A percentile compares a stretch with the other conserved stretches of the same genome.
Evolutionary conservation across 768 basidiomycete species (phyloP).

Genomic region (Roridomyces roridus): DNA sequence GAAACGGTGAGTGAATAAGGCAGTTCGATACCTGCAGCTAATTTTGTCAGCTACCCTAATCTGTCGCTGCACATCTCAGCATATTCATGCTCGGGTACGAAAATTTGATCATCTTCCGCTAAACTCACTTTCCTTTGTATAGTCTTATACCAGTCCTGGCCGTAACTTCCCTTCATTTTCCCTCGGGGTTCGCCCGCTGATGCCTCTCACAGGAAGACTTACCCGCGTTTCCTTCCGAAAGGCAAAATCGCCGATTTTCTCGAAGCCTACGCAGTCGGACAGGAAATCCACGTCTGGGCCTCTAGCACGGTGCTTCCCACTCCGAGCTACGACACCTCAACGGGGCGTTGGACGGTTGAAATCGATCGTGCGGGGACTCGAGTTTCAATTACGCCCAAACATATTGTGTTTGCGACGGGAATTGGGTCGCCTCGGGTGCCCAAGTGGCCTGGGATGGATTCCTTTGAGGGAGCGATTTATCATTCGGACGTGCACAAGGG

Average conservation of each 20-base stretch:
- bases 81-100: slow-evolving; percentile 11
- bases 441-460: slow-evolving; percentile 11
- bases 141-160: slow-evolving; percentile 22
- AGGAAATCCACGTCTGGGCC: slow-evolving; percentile 7
- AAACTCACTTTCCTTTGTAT: too few species aligned
- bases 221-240: slow-evolving; percentile 12
- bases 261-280: slow-evolving; percentile 7
- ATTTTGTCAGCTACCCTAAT: slow-evolving; percentile 11
- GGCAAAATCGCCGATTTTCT: slow-evolving; percentile 20
- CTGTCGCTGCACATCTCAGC: slow-evolving; percentile 19
- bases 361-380: not conserved
- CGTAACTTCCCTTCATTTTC: not conserved
- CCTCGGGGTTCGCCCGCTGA: too few species aligned
- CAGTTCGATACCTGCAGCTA: not conserved
- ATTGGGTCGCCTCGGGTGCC: slow-evolving; percentile 11
- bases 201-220: not conserved
- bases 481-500: slow-evolving; percentile 19
- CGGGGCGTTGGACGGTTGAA: slow-evolving; percentile 9
- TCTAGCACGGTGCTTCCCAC: not conserved
- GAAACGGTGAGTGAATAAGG: slow-evolving; percentile 52
- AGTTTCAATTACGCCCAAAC: slow-evolving; percentile 1
- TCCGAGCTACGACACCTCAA: not conserved
- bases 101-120: not conserved
- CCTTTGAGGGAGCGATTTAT: slow-evolving; percentile 9
- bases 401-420: slow-evolving; percentile 11